Conservation (phyloP, 257 asterid species). For the Solanum clarkiae region DNA sequence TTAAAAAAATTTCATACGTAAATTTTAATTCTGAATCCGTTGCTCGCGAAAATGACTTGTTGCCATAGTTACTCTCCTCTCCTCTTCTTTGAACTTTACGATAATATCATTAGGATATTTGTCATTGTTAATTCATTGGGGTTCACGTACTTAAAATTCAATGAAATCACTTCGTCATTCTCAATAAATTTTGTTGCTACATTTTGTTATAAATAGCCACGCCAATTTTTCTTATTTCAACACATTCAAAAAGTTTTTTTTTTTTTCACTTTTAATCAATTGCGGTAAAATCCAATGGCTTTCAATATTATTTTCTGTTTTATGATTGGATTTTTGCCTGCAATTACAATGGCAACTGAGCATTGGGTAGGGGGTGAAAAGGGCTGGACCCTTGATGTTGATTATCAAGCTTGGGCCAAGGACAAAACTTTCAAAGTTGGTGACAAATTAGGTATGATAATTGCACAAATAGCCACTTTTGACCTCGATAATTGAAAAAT, state of each 20-base stretch:
- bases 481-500: background rate
- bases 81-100: background rate
- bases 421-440: background rate
- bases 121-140: background rate
- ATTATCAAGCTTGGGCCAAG: slow-evolving; percentile 8
- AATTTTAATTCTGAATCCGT: too few species aligned
- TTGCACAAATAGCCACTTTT: background rate
- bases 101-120: background rate
- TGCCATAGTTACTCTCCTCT: background rate
- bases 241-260: background rate
- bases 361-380: slow-evolving; percentile 4
- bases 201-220: background rate
- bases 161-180: background rate
- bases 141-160: background rate
- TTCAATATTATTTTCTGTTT: background rate
- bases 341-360: background rate
- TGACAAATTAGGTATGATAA: background rate
- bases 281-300: background rate
- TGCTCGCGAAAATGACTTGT: too few species aligned
- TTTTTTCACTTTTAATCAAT: too few species aligned
- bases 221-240: background rate
- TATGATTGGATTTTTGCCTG: background rate
- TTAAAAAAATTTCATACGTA: too few species aligned
- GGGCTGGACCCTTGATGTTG: slow-evolving; percentile 1
- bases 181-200: background rate